phyloP scores from a whole-genome alignment of 208 protist genomes.

The Trypanosoma vivax region DNA sequence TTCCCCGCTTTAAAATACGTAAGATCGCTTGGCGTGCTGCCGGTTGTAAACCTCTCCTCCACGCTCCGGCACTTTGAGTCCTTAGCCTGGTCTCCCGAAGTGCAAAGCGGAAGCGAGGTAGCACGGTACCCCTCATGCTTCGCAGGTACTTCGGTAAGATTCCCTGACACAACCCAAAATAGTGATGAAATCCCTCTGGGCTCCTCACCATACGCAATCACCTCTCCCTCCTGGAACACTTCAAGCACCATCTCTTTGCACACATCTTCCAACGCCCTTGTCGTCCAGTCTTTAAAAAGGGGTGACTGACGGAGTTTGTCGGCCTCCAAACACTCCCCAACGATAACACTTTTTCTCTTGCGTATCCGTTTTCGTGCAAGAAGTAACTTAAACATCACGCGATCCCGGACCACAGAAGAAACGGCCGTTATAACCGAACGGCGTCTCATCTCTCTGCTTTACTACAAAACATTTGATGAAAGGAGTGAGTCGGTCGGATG shows the following conservation, averaged over 20 bases:
- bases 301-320: slow-evolving; percentile 17
- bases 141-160: slow-evolving; percentile 46
- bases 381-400: slow-evolving; percentile 3
- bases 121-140: slow-evolving; percentile 34
- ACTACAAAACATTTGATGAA: too few species aligned
- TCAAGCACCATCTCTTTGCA: slow-evolving; percentile 20
- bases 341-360: background rate
- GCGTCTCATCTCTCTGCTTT: too few species aligned
- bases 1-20: slow-evolving; percentile 31
- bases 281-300: slow-evolving; percentile 43
- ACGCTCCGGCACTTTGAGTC: too few species aligned
- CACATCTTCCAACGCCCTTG: slow-evolving; percentile 23
- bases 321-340: slow-evolving; percentile 3
- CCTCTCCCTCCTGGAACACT: slow-evolving; percentile 23
- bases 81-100: too few species aligned
- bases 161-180: slow-evolving; percentile 60
- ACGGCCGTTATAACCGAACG: background rate
- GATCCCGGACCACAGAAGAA: slow-evolving; percentile 1
- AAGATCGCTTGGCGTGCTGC: slow-evolving; percentile 34
- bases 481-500: too few species aligned
- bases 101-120: background rate
- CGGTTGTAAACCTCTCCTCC: too few species aligned
- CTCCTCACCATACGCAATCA: slow-evolving; percentile 39
- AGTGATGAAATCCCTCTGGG: slow-evolving; percentile 24
- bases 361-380: slow-evolving; percentile 1